Evolutionary conservation across 306 rosid genomes (phyloP).

Genomic region (Vigna unguiculata): DNA sequence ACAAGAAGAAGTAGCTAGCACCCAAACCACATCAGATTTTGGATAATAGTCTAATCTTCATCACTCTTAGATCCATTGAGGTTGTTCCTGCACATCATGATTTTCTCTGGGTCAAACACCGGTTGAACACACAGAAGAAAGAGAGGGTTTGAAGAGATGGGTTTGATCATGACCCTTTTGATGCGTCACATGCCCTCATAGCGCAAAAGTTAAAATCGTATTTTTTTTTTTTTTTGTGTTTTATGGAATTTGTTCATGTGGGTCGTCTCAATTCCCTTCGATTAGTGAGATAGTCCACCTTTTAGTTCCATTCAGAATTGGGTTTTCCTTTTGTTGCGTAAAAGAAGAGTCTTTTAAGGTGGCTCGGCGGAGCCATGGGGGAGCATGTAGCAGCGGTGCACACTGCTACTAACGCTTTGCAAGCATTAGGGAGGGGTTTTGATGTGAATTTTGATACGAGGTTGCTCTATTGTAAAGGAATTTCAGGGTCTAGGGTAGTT

Average conservation of each 20-base stretch:
- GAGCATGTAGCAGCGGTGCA: constrained; percentile 83
- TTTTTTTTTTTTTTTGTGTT: constrained; percentile 36
- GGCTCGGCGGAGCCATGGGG: constrained; percentile 63
- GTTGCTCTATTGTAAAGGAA: constrained; percentile 90
- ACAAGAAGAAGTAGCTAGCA: constrained; percentile 17
- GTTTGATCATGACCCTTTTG: constrained; percentile 38
- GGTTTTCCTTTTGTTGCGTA: constrained; percentile 30
- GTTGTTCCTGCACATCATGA: constrained; percentile 34
- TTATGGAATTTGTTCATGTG: constrained; percentile 46
- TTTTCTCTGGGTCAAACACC: constrained; percentile 48
- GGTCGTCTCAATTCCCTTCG: constrained; percentile 46
- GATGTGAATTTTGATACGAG: constrained; percentile 91
- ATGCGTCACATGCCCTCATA: constrained; percentile 25
- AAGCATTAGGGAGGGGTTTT: constrained; percentile 92
- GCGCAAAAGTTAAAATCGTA: constrained; percentile 13
- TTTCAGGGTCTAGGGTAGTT: constrained; percentile 74
- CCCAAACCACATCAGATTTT: constrained; percentile 3
- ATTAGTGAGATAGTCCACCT: constrained; percentile 32
- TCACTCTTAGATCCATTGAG: constrained; percentile 56
- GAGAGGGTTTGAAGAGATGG: constrained; percentile 17
- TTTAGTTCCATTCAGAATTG: constrained; percentile 28
- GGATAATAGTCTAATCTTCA: constrained; percentile 31
- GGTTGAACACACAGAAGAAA: constrained; percentile 5
- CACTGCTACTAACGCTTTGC: constrained; percentile 84
- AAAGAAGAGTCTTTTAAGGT: constrained; percentile 23